Percentiles rank a stretch among this genome's conserved stretches.
phyloP scores from a whole-genome alignment of 495 filamentous ascomycete genomes.

The Xylaria cubensis region DNA sequence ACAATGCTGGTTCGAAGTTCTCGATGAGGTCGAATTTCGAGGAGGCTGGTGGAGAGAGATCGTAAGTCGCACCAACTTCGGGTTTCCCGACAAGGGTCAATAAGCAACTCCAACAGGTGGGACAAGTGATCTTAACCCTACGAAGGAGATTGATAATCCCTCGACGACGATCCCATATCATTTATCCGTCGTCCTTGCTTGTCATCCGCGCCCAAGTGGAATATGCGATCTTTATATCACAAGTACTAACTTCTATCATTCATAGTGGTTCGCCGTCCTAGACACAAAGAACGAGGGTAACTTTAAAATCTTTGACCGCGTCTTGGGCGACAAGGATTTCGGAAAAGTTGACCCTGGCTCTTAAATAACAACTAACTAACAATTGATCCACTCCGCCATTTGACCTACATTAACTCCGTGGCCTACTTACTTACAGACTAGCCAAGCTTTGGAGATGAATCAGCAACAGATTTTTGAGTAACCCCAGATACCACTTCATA shows the following conservation, averaged over 20 bases:
- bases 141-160: background rate
- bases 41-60: slow-evolving; percentile 64
- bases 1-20: slow-evolving; percentile 62
- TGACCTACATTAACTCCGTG: background rate
- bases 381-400: background rate
- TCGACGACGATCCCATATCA: background rate
- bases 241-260: background rate
- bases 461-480: background rate
- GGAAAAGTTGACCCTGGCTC: background rate
- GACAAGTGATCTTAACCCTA: background rate
- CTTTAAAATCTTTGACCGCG: slow-evolving; percentile 56
- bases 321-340: slow-evolving; percentile 50
- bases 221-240: background rate
- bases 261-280: slow-evolving; percentile 57
- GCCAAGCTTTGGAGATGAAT: background rate
- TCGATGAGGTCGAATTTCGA: slow-evolving; percentile 64
- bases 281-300: slow-evolving; percentile 56
- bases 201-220: background rate
- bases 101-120: background rate
- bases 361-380: background rate
- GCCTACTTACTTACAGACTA: background rate
- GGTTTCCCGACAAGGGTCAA: background rate
- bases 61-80: slow-evolving; percentile 14
- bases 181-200: background rate
- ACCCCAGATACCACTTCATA: background rate